A percentile compares a stretch with the other conserved stretches of the same genome.
These are phyloP conservation scores for Talaromyces funiculosus DNA, from an alignment of 2,329 filamentous ascomycete species.

Conservation along the genomic window DNA sequence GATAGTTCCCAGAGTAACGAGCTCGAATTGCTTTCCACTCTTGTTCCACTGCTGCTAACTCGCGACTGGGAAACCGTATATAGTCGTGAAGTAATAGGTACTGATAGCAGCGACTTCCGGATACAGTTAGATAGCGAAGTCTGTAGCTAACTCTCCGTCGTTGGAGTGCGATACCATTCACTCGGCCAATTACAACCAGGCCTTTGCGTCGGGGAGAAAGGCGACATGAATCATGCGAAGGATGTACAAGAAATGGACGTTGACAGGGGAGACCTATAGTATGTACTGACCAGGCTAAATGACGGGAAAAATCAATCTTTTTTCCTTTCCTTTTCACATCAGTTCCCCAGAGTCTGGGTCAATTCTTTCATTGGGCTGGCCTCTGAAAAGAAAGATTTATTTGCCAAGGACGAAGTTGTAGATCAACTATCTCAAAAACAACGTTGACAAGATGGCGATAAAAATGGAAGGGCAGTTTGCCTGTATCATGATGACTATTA, in stretches of 20 bases:
- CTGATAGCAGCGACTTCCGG: not conserved
- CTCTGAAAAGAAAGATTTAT: not conserved
- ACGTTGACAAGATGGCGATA: not conserved
- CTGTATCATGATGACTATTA: constrained; percentile 3
- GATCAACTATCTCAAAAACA: not conserved
- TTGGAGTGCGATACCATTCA: not conserved
- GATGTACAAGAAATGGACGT: not conserved
- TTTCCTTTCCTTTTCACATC: not conserved
- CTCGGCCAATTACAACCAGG: not conserved
- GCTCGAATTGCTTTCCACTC: not conserved
- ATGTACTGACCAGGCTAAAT: not conserved
- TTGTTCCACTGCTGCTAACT: not conserved
- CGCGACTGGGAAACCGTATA: not conserved
- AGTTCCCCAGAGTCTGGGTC: not conserved
- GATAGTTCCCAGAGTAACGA: not conserved
- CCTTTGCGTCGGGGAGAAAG: not conserved
- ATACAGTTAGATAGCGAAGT: not conserved
- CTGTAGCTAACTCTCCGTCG: not conserved
- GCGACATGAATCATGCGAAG: not conserved
- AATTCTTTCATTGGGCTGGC: not conserved
- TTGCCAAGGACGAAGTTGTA: not conserved
- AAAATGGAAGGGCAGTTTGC: constrained; percentile 1
- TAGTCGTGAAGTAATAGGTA: not conserved
- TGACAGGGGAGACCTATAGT: not conserved
- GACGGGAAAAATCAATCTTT: not conserved